These are phyloP conservation scores for Eucalyptus melliodora DNA, from an alignment of 345 rosid species.

Conservation along the genomic window DNA sequence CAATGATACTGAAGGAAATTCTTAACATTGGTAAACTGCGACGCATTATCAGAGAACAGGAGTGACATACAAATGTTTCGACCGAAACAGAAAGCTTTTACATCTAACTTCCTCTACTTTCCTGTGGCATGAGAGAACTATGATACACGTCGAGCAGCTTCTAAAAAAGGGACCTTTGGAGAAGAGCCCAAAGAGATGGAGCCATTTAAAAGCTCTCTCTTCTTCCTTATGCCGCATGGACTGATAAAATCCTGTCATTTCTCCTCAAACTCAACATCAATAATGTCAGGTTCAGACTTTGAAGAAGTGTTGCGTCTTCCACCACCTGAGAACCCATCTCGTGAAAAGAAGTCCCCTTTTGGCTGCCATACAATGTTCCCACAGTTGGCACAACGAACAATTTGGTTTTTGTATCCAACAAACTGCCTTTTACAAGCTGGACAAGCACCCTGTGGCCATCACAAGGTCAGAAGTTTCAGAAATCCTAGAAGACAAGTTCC, in stretches of 20 bases:
- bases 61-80: neutral
- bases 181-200: neutral
- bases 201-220: neutral
- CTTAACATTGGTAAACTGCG: neutral
- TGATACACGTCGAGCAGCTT: neutral
- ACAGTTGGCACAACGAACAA: conserved; percentile 61
- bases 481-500: neutral
- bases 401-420: conserved; percentile 72
- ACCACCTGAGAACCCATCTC: conserved; percentile 12
- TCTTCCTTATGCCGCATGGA: neutral
- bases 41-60: neutral
- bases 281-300: conserved; percentile 50
- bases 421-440: conserved; percentile 90
- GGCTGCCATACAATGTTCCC: conserved; percentile 97
- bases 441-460: conserved; percentile 57
- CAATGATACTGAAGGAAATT: neutral
- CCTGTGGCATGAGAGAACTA: neutral
- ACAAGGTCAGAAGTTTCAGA: neutral
- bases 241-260: conserved; percentile 17
- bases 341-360: conserved; percentile 53
- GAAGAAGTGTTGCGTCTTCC: conserved; percentile 6
- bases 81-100: neutral
- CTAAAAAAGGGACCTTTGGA: neutral
- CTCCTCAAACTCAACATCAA: conserved; percentile 92
- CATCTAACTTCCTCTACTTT: neutral